phyloP scores from a whole-genome alignment of 129 eudicot species.

The Silybum marianum region DNA sequence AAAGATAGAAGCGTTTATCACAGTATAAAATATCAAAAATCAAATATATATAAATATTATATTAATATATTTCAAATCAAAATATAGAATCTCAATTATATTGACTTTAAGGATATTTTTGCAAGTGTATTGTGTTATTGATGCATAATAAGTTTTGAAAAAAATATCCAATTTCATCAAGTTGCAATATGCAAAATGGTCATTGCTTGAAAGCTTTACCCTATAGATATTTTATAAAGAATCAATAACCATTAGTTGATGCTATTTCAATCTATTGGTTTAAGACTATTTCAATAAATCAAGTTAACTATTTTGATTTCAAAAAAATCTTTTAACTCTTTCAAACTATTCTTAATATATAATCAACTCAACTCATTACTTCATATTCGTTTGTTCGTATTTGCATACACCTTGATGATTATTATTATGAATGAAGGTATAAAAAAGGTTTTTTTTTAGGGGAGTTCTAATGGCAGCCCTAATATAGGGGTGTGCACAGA shows the following conservation, averaged over 20 bases:
- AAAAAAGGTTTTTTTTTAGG: no score
- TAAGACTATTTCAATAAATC: no score
- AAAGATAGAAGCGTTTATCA: neutral
- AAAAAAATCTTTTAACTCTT: no score
- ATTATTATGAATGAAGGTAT: neutral
- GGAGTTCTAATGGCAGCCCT: no score
- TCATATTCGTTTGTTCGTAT: no score
- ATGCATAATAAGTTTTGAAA: neutral
- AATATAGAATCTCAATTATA: neutral
- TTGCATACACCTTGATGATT: neutral
- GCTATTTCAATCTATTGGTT: neutral
- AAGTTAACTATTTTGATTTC: no score
- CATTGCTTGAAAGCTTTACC: neutral
- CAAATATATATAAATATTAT: neutral
- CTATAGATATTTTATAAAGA: conserved; percentile 5
- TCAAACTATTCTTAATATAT: neutral
- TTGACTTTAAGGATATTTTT: conserved; percentile 20
- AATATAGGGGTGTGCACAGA: no score
- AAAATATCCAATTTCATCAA: conserved; percentile 23
- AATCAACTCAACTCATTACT: no score
- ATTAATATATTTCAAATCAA: neutral
- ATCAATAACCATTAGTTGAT: neutral
- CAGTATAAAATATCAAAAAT: neutral
- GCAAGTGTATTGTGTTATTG: conserved; percentile 15
- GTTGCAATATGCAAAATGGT: conserved; percentile 24